Evolutionary conservation across 129 eudicot genomes (phyloP), one percentile per base, ranked within the genome.

Genomic region (Chrysanthemum makinoi): DNA sequence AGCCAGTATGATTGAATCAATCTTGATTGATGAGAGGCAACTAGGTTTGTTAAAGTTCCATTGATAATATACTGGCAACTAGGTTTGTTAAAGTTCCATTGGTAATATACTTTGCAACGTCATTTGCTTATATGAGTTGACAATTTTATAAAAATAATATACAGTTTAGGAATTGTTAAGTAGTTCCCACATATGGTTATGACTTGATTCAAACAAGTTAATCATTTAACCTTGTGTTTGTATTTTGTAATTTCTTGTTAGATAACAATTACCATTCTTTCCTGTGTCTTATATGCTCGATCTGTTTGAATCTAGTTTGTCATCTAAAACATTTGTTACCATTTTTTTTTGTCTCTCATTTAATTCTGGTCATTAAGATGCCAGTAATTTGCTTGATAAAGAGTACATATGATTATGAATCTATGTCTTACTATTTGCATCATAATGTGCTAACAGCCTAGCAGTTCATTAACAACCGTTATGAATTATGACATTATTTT

Each of bases 31-130:
- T 6, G 62, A 65, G 35, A 2, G 11, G 51, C 69, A 73, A 28
- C 35, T 49, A 62, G 28, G 26, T n/a, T 59, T 49, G 52, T 61
- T 10, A 39, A 39, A 39, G 46, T 39, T 39, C 46, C 9, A 2
- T 7, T 10, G 62, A n/a, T 47, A 28, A 16, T 72, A 49, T 20
- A 65, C 10, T 48, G n/a, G 50, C 69, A 73, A 28, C 33, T 49
- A 62, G 28, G 24, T 60, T 59, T 49, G 52, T 61, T 10, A 39
- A 39, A 39, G 46, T 39, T 39, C 46, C 9, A 2, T 7, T 10
- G 62, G 10, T 47, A 28, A 16, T 72, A 49, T 20, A 65, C 10
- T 48, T 20, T 72, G 16, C 24, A 35, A 35, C 43, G 6, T 35
- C 47, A 16, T 35, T 26, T 57, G 30, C 77, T 39, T 16, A 35